phyloP scores from a whole-genome alignment of 2,329 filamentous ascomycete species.

The Aspergillus aculeatinus region DNA sequence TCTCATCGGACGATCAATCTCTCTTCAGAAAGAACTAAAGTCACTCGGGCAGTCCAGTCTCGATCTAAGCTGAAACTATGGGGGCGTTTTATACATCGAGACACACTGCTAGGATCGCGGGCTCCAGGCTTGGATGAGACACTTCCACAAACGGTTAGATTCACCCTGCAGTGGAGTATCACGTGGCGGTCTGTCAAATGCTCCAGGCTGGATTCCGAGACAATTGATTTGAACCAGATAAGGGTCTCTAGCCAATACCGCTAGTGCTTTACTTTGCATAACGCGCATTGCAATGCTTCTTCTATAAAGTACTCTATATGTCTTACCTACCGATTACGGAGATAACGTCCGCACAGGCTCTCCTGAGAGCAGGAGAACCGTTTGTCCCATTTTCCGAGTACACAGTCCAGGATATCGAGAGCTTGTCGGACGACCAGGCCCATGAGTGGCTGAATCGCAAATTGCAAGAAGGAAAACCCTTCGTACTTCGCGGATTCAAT shows the following conservation, averaged over 20 bases:
- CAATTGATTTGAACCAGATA: not conserved
- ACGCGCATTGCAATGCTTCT: not conserved
- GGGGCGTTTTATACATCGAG: too few species aligned
- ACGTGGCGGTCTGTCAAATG: constrained; percentile 4
- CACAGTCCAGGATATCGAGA: constrained; percentile 10
- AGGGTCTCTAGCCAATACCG: not conserved
- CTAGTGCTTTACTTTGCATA: not conserved
- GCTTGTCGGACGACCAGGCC: constrained; percentile 5
- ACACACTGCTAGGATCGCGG: too few species aligned
- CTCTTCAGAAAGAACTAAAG: too few species aligned
- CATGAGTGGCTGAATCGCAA: constrained; percentile 31
- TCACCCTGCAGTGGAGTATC: constrained; percentile 1
- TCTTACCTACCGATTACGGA: not conserved
- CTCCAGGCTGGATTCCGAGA: constrained; percentile 13
- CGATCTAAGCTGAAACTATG: not conserved
- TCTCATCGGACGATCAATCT: too few species aligned
- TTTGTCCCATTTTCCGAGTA: constrained; percentile 25
- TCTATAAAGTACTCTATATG: not conserved
- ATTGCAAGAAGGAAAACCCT: constrained; percentile 33
- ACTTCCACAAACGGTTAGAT: constrained; percentile 12
- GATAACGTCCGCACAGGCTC: constrained; percentile 10
- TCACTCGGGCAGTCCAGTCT: not conserved
- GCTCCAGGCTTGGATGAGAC: not conserved
- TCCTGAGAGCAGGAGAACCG: constrained; percentile 15
- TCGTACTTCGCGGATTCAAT: constrained; percentile 36